Evolutionary conservation across 169 alveolate species (phyloP).

Genomic region (Plasmodium cynomolgi): DNA sequence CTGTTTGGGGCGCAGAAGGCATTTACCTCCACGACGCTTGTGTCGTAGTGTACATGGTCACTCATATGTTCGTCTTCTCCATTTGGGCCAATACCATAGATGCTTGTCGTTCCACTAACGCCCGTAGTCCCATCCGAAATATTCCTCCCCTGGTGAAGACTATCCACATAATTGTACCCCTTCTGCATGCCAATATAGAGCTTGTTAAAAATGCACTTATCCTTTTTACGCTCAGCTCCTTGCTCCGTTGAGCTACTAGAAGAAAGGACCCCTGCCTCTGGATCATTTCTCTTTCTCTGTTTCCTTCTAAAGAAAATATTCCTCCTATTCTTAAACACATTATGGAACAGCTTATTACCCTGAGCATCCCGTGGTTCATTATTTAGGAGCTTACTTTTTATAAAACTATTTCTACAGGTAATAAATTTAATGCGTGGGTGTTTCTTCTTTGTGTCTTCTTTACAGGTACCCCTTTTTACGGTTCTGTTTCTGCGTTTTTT

Average conservation of each 20-base stretch:
- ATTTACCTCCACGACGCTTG: background rate
- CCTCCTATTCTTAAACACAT: slow-evolving; percentile 12
- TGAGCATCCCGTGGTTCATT: background rate
- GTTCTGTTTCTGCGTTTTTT: background rate
- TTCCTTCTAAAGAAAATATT: slow-evolving; percentile 14
- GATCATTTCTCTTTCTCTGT: background rate
- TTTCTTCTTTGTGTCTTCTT: background rate
- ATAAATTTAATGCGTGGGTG: slow-evolving; percentile 14
- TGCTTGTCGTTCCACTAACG: background rate
- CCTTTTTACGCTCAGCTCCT: background rate
- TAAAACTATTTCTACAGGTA: slow-evolving; percentile 11
- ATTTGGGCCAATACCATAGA: background rate
- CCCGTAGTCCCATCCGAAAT: background rate
- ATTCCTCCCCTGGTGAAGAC: background rate
- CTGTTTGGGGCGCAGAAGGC: background rate
- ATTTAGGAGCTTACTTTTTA: background rate
- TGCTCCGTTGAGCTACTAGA: background rate
- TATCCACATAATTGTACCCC: background rate
- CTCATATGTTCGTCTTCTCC: background rate
- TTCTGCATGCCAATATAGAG: background rate
- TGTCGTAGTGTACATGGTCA: background rate
- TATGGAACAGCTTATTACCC: slow-evolving; percentile 3
- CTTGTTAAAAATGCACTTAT: background rate
- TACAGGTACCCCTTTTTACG: background rate
- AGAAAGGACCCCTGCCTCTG: background rate